Evolutionary conservation across 2,329 filamentous ascomycete species (phyloP), one percentile per base, ranked within the genome.

Genomic region (Colletotrichum sansevieriae): DNA sequence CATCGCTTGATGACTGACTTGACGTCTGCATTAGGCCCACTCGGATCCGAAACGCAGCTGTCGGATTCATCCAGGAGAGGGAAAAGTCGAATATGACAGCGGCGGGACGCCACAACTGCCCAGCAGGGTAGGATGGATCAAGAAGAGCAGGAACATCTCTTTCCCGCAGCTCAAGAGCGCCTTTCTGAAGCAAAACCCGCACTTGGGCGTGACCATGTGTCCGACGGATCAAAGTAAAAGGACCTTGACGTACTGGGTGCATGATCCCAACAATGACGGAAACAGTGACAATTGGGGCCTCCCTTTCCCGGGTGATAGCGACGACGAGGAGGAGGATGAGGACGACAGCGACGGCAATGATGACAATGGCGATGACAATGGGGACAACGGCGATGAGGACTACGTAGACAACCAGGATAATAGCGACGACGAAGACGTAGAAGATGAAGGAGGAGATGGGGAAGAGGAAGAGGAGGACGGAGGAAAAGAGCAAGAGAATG

Each of bases 101-200:
- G 20, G 61, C 15, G 64, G 47, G 8, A 33, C 29, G 10, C 43
- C 57, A 7, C n/a, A 18, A 9, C 71, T 79, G 11, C 78, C 78
- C 13, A 79, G 80, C 68, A 74, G 73, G 39, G 77, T 75, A 15
- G 77, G 78, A 20, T 80, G 77, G 77, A 74, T 79, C 18, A 70
- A 66, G 7, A 65, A 54, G 1, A 57, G 41, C 3, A 56, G 60
- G 20, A 51, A 62, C 1, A 58, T 76, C 4, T 60, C 63, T 12
- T 68, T 77, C 8, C 60, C 65, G 4, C 9, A 43, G 1, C 56
- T 78, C 37, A 77, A 75, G 55, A 66, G 70, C 1, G 61, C 37
- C 9, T 79, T 79, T 65, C n/a, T 71, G 0, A 37, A 35, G 6
- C 51, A 52, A 54, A 73, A 78, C 25, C 76, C 76, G 11, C 62